Base-by-base conservation (phyloP, 192 early-diverging fungal species). In the Rhizophagus clarus region DNA sequence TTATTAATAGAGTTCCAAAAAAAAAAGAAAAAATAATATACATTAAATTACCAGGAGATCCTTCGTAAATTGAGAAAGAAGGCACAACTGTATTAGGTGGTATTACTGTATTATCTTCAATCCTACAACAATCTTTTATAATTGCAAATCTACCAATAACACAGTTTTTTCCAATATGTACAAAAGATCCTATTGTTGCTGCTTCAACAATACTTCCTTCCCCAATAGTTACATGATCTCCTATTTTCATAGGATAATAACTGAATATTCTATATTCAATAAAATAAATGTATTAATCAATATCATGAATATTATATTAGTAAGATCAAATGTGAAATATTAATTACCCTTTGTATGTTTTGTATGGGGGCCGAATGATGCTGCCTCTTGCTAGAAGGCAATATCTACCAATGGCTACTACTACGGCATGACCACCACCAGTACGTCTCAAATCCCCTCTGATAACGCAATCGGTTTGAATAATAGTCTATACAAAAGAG, bases 161-260 rank as follows among this genome's bases (percentile, higher is more conserved):
- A 81, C 95, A 97, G 84, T 98, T 95, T 81, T 93, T 93, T 42
- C 97, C 97, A 77, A 99, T 98, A 37, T 85, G 84, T 2, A 99
- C 98, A 83, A 91, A 90, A 2, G 91, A 94, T 28, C 98, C 98
- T 47, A 99, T 96, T 12, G 88, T 90, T 0, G 98, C 97, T 15
- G 97, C 96, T 79, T 98, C 96, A 10, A 99, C 90, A 64, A 98
- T 90, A 20, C 92, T 87, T 45, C 93, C 92, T 81, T 97, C 92
- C 5, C 96, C 97, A 79, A 97, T 95, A 28, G 89, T 87, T 2
- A 97, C 95, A 82, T 95, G 90, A 83, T 97, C 95, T n/a, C 95
- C 97, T 61, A 99, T 95, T 83, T 97, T 98, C 87, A 98, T 93
- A 45, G 97, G 97, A 72, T 96, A 99, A 82, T 99, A 98, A 84